phyloP scores from a whole-genome alignment of 2,329 filamentous ascomycete species.

The Phialocephala subalpina region DNA sequence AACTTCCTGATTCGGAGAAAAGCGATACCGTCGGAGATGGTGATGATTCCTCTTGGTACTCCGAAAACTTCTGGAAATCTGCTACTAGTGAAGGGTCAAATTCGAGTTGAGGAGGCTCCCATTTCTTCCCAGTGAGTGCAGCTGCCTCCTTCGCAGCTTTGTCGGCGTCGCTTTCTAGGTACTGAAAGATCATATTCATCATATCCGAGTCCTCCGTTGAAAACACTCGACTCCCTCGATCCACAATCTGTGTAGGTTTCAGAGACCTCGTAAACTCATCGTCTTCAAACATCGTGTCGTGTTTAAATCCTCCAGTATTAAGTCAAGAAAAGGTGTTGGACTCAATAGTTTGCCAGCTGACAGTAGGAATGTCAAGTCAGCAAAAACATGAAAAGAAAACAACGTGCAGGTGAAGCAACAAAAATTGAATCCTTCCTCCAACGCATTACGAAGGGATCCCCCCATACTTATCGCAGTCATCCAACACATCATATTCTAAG shows the following conservation, averaged over 20 bases:
- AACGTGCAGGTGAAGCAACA: not conserved
- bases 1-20: constrained; percentile 22
- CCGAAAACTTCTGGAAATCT: constrained; percentile 9
- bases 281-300: constrained; percentile 3
- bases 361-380: not conserved
- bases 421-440: constrained; percentile 1
- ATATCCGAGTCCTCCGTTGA: constrained; percentile 15
- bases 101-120: constrained; percentile 17
- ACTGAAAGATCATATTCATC: constrained; percentile 26
- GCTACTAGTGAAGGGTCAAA: constrained; percentile 11
- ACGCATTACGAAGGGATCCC: not conserved
- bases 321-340: not conserved
- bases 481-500: not conserved
- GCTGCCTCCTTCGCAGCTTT: not conserved
- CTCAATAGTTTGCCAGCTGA: constrained; percentile 1
- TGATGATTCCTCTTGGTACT: constrained; percentile 12
- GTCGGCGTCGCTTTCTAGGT: constrained; percentile 15
- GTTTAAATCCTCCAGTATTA: not conserved
- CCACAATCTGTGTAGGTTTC: not conserved
- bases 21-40: constrained; percentile 21
- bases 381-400: not conserved
- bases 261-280: constrained; percentile 8
- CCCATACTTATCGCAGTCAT: not conserved
- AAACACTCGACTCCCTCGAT: constrained; percentile 1
- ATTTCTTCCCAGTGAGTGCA: not conserved